These are phyloP conservation scores for Penicillium sp. DNA, from an alignment of 2,329 filamentous ascomycete genomes.

Conservation along the genomic window DNA sequence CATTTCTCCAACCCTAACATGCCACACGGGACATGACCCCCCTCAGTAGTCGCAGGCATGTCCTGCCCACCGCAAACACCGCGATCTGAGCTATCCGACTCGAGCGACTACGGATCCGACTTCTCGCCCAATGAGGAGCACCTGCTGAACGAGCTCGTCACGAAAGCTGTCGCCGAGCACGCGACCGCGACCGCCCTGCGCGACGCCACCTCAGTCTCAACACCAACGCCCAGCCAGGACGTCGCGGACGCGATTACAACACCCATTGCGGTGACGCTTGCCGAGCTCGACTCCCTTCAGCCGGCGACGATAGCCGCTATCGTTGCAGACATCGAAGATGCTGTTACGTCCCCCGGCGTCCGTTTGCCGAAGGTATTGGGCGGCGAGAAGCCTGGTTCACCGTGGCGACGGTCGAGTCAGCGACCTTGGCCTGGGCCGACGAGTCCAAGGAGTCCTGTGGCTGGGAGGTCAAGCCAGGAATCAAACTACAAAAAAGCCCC, in stretches of 20 bases:
- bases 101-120: constrained; percentile 66
- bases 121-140: constrained; percentile 60
- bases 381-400: constrained; percentile 39
- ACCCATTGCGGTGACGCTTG: constrained; percentile 13
- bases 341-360: constrained; percentile 40
- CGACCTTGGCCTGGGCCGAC: constrained; percentile 21
- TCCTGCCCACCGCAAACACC: constrained; percentile 29
- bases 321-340: constrained; percentile 48
- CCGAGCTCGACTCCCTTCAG: constrained; percentile 22
- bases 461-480: constrained; percentile 30
- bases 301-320: constrained; percentile 18
- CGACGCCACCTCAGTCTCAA: constrained; percentile 14
- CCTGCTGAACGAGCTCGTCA: constrained; percentile 55
- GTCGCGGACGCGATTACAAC: constrained; percentile 4
- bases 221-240: constrained; percentile 27
- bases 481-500: constrained; percentile 29
- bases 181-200: constrained; percentile 22
- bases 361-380: constrained; percentile 47
- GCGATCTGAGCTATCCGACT: constrained; percentile 27
- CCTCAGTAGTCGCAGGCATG: constrained; percentile 32
- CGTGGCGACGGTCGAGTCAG: constrained; percentile 25
- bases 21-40: constrained; percentile 24
- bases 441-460: constrained; percentile 20
- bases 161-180: constrained; percentile 44
- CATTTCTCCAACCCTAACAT: constrained; percentile 10